A percentile compares a stretch with the other conserved stretches of the same genome.
phyloP scores from a whole-genome alignment of 768 basidiomycete species.

The Boletus rufocinnamomeus region DNA sequence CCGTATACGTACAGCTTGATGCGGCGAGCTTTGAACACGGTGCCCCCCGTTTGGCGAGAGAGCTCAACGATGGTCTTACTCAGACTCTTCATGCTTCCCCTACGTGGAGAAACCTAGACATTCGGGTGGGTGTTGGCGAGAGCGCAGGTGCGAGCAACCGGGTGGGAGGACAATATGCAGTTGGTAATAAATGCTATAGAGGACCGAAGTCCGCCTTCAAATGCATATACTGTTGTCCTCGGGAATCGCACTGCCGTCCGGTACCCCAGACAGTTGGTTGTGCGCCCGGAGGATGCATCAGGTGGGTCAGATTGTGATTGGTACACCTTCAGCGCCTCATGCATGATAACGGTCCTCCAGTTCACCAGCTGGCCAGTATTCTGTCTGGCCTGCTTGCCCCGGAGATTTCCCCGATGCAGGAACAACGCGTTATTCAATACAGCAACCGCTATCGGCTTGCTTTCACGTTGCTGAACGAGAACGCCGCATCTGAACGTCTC shows the following conservation, averaged over 20 bases:
- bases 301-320: conserved; percentile 23
- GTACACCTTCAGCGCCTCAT: conserved; percentile 11
- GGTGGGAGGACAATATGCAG: conserved; percentile 1
- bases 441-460: conserved; percentile 80
- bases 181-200: conserved; percentile 19
- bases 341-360: conserved; percentile 24
- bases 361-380: conserved; percentile 42
- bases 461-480: conserved; percentile 93
- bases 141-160: conserved; percentile 38
- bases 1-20: conserved; percentile 44
- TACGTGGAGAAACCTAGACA: conserved; percentile 48
- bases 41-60: conserved; percentile 27
- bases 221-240: conserved; percentile 26
- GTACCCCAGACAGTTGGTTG: conserved; percentile 21
- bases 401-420: conserved; percentile 48
- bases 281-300: conserved; percentile 30
- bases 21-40: conserved; percentile 18
- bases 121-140: conserved; percentile 33
- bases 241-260: conserved; percentile 29
- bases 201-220: conserved; percentile 7
- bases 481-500: conserved; percentile 64
- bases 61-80: conserved; percentile 28
- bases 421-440: conserved; percentile 67
- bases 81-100: conserved; percentile 18
- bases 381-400: conserved; percentile 44